Evolutionary conservation across 2,329 filamentous ascomycete species (phyloP).

Genomic region (Aureobasidium mangrovei): DNA sequence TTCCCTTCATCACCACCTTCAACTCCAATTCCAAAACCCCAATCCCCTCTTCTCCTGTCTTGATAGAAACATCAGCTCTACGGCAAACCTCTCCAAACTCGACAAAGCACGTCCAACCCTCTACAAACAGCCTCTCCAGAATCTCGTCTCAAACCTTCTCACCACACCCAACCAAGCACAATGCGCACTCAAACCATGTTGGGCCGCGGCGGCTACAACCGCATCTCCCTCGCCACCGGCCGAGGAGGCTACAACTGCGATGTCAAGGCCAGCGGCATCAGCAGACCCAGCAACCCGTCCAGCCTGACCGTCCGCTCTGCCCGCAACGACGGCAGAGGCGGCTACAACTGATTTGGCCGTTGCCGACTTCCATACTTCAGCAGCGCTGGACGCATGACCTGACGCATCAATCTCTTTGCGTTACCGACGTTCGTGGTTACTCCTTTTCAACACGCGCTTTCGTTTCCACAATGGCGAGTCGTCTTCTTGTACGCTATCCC

Average conservation of each 20-base stretch:
- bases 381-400: not conserved
- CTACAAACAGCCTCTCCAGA: not conserved
- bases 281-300: slow-evolving; percentile 3
- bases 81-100: not conserved
- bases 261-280: slow-evolving; percentile 9
- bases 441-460: not conserved
- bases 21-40: no score
- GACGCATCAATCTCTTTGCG: not conserved
- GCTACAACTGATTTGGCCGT: slow-evolving; percentile 20
- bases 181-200: slow-evolving; percentile 19
- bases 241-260: slow-evolving; percentile 19
- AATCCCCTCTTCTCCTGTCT: no score
- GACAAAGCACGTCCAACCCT: not conserved
- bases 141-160: not conserved
- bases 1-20: no score
- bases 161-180: slow-evolving; percentile 13
- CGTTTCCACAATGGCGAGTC: not conserved
- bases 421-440: not conserved
- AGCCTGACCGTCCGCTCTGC: slow-evolving; percentile 8
- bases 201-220: slow-evolving; percentile 38
- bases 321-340: slow-evolving; percentile 17
- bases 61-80: no score
- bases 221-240: slow-evolving; percentile 16
- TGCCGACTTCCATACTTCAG: not conserved
- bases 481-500: not conserved